Conservation (phyloP, 441 rosid genomes). For the Capsella rubella region DNA sequence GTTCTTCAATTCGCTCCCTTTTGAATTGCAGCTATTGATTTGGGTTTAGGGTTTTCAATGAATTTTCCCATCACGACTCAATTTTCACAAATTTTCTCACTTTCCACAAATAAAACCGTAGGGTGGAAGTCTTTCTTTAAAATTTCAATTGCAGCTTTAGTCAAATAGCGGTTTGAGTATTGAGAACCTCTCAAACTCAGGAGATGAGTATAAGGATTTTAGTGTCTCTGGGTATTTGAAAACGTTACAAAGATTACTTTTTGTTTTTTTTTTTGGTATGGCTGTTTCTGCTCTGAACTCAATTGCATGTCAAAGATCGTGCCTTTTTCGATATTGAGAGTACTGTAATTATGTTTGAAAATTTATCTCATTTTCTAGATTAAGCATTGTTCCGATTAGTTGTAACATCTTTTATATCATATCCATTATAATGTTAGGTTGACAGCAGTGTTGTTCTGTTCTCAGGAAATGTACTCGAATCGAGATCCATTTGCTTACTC, state of each 20-base stretch:
- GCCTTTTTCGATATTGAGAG: conserved; percentile 2
- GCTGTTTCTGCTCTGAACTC: not conserved
- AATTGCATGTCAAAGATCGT: not conserved
- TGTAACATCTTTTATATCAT: not conserved
- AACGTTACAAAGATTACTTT: not conserved
- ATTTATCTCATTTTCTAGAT: not conserved
- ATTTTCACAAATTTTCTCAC: not conserved
- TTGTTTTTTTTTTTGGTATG: not conserved
- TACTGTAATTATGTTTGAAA: not conserved
- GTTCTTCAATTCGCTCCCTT: not conserved
- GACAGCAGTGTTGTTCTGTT: conserved; percentile 29
- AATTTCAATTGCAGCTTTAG: not conserved
- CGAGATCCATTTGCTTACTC: conserved; percentile 91
- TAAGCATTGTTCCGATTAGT: not conserved
- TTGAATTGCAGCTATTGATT: conserved; percentile 1
- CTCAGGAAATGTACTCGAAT: conserved; percentile 95
- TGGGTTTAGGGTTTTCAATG: conserved; percentile 40
- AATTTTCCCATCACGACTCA: not conserved
- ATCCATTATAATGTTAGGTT: conserved; percentile 24
- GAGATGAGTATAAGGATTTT: conserved; percentile 16
- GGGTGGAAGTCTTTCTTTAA: not conserved
- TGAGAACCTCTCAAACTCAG: conserved; percentile 4
- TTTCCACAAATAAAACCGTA: not conserved
- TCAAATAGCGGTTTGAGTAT: not conserved
- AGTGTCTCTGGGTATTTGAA: not conserved